phyloP scores from a whole-genome alignment of 2,329 filamentous ascomycete species.

The Botrytis sinoallii region DNA sequence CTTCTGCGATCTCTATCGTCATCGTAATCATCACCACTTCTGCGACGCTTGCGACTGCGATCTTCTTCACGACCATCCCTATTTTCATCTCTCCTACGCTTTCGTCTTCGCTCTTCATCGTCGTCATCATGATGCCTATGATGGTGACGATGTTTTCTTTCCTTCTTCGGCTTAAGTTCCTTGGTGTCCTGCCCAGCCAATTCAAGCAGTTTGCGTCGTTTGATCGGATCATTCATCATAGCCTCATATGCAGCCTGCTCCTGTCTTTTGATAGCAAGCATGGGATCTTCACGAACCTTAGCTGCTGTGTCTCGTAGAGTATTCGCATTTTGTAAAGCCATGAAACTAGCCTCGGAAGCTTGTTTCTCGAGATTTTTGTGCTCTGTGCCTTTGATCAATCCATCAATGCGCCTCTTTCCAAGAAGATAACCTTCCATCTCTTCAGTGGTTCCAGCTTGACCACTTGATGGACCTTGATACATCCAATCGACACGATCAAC shows the following conservation, averaged over 20 bases:
- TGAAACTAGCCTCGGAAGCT: slow-evolving; percentile 55
- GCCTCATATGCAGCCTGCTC: slow-evolving; percentile 78
- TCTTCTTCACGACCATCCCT: slow-evolving; percentile 40
- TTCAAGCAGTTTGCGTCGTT: slow-evolving; percentile 63
- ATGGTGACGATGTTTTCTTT: slow-evolving; percentile 45
- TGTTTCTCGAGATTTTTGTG: slow-evolving; percentile 78
- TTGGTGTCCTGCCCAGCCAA: slow-evolving; percentile 51
- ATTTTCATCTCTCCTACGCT: slow-evolving; percentile 40
- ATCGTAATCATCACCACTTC: slow-evolving; percentile 31
- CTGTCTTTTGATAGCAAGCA: slow-evolving; percentile 89
- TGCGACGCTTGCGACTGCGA: slow-evolving; percentile 46
- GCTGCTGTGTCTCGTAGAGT: slow-evolving; percentile 73
- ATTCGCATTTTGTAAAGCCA: slow-evolving; percentile 67
- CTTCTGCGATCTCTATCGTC: slow-evolving; percentile 33
- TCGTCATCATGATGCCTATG: slow-evolving; percentile 39
- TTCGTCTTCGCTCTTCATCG: slow-evolving; percentile 43
- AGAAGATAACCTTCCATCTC: slow-evolving; percentile 93
- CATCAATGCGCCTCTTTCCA: slow-evolving; percentile 89
- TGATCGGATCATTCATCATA: slow-evolving; percentile 75
- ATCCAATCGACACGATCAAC: slow-evolving; percentile 94
- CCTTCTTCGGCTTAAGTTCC: slow-evolving; percentile 46
- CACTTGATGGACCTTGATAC: slow-evolving; percentile 83
- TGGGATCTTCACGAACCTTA: slow-evolving; percentile 87
- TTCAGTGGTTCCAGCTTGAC: slow-evolving; percentile 73
- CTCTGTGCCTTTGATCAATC: slow-evolving; percentile 77